These are phyloP conservation scores for Penicillium sp. DNA, from an alignment of 2,329 filamentous ascomycete genomes.

Conservation along the genomic window DNA sequence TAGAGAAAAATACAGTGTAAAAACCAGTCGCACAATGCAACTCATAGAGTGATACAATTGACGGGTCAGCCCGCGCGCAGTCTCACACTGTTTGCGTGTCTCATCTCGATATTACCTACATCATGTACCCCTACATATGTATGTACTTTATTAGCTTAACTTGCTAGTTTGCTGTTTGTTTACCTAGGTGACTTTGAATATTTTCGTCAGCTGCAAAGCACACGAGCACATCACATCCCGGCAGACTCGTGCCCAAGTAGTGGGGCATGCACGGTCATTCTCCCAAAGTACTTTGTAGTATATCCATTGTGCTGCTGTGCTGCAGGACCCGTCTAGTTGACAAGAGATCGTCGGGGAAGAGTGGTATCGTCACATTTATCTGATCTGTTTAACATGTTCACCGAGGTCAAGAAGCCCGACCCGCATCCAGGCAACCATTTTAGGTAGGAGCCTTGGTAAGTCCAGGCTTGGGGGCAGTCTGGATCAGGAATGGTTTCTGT, in stretches of 20 bases:
- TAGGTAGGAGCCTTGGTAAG: not conserved
- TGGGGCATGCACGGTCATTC: conserved; percentile 12
- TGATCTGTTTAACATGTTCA: not conserved
- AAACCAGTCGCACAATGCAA: not conserved
- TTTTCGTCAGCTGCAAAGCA: conserved; percentile 4
- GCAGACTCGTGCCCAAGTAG: conserved; percentile 10
- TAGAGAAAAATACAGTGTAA: not conserved
- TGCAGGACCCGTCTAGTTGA: not conserved
- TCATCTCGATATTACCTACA: conserved; percentile 1
- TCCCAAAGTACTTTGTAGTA: conserved; percentile 3
- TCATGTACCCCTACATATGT: not conserved
- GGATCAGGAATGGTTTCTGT: not conserved
- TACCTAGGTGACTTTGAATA: not conserved
- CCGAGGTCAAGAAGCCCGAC: not conserved
- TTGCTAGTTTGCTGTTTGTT: not conserved
- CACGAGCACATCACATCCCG: conserved; percentile 1
- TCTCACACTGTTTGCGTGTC: conserved; percentile 13
- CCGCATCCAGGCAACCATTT: not conserved
- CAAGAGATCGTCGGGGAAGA: not conserved
- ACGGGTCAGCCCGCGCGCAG: not conserved
- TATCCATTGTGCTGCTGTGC: conserved; percentile 5
- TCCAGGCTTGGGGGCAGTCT: not conserved
- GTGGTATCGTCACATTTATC: not conserved
- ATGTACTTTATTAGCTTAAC: not conserved
- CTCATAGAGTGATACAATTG: not conserved